phyloP scores from a whole-genome alignment of 2,329 filamentous ascomycete genomes.

The Verticillium tricorpus region DNA sequence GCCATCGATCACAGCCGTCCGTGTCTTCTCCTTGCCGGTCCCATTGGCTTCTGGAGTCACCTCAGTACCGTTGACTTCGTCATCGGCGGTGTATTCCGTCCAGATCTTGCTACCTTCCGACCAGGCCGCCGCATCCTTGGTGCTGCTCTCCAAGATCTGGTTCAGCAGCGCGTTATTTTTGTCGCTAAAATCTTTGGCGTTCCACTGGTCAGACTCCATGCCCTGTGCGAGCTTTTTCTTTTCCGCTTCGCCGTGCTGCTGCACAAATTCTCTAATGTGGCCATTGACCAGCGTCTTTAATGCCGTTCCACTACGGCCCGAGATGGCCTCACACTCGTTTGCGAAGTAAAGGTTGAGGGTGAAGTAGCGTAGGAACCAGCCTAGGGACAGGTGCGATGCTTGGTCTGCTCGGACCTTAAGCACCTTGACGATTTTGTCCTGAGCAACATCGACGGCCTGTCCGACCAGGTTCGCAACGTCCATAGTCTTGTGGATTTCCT shows the following conservation, averaged over 20 bases:
- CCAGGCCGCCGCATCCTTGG: constrained; percentile 65
- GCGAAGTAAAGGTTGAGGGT: constrained; percentile 78
- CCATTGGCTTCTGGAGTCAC: constrained; percentile 39
- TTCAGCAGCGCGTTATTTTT: constrained; percentile 55
- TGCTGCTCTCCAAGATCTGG: constrained; percentile 65
- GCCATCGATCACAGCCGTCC: constrained; percentile 74
- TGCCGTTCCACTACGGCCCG: constrained; percentile 68
- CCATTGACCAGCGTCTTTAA: constrained; percentile 76
- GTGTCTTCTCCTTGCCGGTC: constrained; percentile 56
- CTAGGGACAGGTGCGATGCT: constrained; percentile 60
- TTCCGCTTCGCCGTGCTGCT: constrained; percentile 64
- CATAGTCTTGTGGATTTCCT: constrained; percentile 71
- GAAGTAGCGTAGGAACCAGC: constrained; percentile 75
- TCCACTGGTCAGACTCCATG: constrained; percentile 80
- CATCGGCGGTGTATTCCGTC: constrained; percentile 24
- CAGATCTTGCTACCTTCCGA: constrained; percentile 55
- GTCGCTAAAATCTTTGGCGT: constrained; percentile 69
- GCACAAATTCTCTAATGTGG: constrained; percentile 78
- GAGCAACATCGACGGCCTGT: constrained; percentile 75
- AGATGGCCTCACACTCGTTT: constrained; percentile 82
- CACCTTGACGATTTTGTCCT: constrained; percentile 71
- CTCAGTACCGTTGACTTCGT: constrained; percentile 10
- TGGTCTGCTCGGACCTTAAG: constrained; percentile 74
- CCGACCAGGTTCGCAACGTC: constrained; percentile 75
- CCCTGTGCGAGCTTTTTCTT: constrained; percentile 70